Conservation (phyloP, 2,329 filamentous ascomycete species). For the Calonectria honghensis region DNA sequence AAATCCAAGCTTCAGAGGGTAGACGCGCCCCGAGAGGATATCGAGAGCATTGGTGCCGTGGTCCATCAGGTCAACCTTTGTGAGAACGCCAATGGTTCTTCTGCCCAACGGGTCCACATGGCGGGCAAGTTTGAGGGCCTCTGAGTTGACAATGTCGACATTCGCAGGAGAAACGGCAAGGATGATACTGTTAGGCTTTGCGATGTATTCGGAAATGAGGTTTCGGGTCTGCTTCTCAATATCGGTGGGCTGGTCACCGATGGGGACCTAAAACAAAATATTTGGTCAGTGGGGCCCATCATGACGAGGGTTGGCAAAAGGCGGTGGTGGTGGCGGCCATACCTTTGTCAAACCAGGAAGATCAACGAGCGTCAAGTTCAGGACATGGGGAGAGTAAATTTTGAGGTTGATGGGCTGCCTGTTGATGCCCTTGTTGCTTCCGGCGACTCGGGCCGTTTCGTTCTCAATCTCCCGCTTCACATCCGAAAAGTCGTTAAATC, state of each 20-base stretch:
- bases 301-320: conserved; percentile 38
- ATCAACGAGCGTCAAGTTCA: conserved; percentile 97
- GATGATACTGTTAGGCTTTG: conserved; percentile 98
- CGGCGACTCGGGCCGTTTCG: conserved; percentile 92
- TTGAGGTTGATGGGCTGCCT: conserved; percentile 98
- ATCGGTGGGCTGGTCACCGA: conserved; percentile 96
- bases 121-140: conserved; percentile 95
- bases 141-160: conserved; percentile 98
- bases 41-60: conserved; percentile 98
- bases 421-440: conserved; percentile 99
- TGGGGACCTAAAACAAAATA: conserved; percentile 80
- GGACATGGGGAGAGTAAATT: conserved; percentile 96
- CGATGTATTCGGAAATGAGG: conserved; percentile 97
- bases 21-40: conserved; percentile 97
- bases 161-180: conserved; percentile 98
- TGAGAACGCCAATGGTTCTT: conserved; percentile 96
- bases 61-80: conserved; percentile 98
- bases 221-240: conserved; percentile 99
- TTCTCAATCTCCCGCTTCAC: conserved; percentile 98
- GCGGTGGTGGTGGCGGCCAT: conserved; percentile 50
- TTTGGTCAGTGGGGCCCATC: conserved; percentile 46
- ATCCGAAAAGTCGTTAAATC: conserved; percentile 92
- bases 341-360: conserved; percentile 96
- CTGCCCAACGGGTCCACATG: conserved; percentile 97
- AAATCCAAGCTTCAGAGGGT: conserved; percentile 96